These are phyloP conservation scores for Helotiales sp. DNA, from an alignment of 2,329 filamentous ascomycete genomes.

Conservation along the genomic window DNA sequence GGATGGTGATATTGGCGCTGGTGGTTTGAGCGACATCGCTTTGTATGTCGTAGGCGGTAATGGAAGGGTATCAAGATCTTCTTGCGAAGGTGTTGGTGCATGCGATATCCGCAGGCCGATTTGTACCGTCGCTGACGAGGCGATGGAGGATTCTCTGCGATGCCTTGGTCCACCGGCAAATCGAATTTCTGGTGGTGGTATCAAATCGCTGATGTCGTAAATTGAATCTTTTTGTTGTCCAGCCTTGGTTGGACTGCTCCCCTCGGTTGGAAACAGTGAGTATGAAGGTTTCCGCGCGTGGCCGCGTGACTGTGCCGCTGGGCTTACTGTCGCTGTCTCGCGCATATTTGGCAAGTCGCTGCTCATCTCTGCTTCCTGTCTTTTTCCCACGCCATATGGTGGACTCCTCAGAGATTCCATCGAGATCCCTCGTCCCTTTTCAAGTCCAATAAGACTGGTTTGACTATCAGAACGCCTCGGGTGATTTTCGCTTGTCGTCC, in stretches of 20 bases:
- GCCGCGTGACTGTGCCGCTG: conserved; percentile 18
- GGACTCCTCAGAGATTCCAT: conserved; percentile 34
- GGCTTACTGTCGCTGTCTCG: not conserved
- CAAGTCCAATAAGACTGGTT: conserved; percentile 32
- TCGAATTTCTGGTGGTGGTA: conserved; percentile 35
- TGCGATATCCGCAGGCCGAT: conserved; percentile 72
- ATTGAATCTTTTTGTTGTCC: conserved; percentile 34
- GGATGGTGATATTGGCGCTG: conserved; percentile 13
- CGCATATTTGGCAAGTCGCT: conserved; percentile 9
- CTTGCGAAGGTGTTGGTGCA: conserved; percentile 41
- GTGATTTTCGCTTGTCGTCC: conserved; percentile 20
- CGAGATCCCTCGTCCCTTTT: conserved; percentile 34
- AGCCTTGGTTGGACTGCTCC: conserved; percentile 21
- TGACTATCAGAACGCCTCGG: conserved; percentile 31
- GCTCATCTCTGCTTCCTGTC: conserved; percentile 24
- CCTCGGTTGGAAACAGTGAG: conserved; percentile 38
- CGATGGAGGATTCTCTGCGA: conserved; percentile 63
- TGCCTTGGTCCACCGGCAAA: conserved; percentile 32
- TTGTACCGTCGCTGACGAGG: conserved; percentile 71
- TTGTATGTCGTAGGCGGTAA: conserved; percentile 44
- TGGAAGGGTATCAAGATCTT: conserved; percentile 28
- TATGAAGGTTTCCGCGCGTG: conserved; percentile 39
- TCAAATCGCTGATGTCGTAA: conserved; percentile 40
- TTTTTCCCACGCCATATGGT: conserved; percentile 21
- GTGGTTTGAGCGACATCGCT: conserved; percentile 32